phyloP scores from a whole-genome alignment of 768 basidiomycete genomes.

The Pisolithus albus region DNA sequence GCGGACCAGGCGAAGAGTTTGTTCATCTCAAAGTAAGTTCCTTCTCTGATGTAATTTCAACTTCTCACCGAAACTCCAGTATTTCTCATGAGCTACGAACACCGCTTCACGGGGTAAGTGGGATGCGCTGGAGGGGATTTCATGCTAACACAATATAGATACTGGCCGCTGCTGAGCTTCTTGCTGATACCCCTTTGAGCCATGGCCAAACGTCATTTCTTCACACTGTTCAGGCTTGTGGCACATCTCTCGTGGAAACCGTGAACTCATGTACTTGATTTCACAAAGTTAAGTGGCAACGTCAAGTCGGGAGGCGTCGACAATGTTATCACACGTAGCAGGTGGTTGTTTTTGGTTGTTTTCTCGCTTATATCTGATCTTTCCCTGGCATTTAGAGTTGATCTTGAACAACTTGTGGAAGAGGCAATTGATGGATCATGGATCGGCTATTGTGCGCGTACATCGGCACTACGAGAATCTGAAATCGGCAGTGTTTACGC shows the following conservation, averaged over 20 bases:
- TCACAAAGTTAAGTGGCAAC: conserved; percentile 89
- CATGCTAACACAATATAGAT: conserved; percentile 42
- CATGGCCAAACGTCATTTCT: conserved; percentile 81
- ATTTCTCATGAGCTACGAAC: conserved; percentile 90
- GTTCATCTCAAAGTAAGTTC: conserved; percentile 80
- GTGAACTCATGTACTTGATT: conserved; percentile 96
- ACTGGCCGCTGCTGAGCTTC: conserved; percentile 85
- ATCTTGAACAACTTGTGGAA: conserved; percentile 77
- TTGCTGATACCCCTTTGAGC: conserved; percentile 76
- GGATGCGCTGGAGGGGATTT: neutral
- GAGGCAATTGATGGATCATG: conserved; percentile 91
- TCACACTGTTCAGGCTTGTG: conserved; percentile 91
- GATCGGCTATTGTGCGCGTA: conserved; percentile 85
- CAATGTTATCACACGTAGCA: conserved; percentile 62
- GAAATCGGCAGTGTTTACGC: conserved; percentile 91
- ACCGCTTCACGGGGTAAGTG: conserved; percentile 77
- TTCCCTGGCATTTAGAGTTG: conserved; percentile 38
- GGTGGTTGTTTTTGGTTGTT: conserved; percentile 31
- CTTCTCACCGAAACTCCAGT: conserved; percentile 32
- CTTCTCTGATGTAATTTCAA: neutral
- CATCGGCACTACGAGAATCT: conserved; percentile 59
- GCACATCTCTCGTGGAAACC: conserved; percentile 92
- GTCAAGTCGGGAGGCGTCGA: conserved; percentile 72
- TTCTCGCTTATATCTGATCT: neutral
- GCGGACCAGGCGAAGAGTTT: conserved; percentile 92